These are phyloP conservation scores for Aaosphaeria pasadenensis DNA, from an alignment of 2,329 filamentous ascomycete species.

Conservation along the genomic window DNA sequence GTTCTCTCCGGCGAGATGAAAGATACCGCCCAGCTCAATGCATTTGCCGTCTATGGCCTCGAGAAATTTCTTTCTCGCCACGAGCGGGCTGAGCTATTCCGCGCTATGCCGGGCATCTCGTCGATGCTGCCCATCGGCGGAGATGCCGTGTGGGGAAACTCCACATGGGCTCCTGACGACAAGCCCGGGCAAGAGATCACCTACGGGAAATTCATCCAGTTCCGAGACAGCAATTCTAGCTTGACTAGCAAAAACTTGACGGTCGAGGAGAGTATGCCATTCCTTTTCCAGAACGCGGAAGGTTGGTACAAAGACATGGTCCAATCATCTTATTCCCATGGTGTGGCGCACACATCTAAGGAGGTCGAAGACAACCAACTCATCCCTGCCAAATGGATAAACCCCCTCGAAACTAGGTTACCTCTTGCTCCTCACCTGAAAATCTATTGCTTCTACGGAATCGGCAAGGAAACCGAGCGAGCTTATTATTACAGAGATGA, in stretches of 20 bases:
- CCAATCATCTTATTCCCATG: slow-evolving; percentile 76
- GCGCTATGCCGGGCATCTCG: slow-evolving; percentile 93
- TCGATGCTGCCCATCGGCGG: slow-evolving; percentile 96
- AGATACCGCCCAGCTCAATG: slow-evolving; percentile 92
- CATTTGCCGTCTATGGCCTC: slow-evolving; percentile 93
- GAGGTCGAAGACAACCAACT: slow-evolving; percentile 69
- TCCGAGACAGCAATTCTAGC: slow-evolving; percentile 61
- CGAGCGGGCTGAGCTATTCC: slow-evolving; percentile 89
- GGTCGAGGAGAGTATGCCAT: slow-evolving; percentile 70
- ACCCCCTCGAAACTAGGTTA: slow-evolving; percentile 84
- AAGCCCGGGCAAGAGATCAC: slow-evolving; percentile 66
- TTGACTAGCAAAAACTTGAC: slow-evolving; percentile 67
- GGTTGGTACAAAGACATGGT: slow-evolving; percentile 81
- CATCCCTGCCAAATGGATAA: slow-evolving; percentile 77
- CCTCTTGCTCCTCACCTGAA: slow-evolving; percentile 86
- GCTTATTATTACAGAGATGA: slow-evolving; percentile 87
- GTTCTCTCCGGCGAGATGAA: slow-evolving; percentile 97
- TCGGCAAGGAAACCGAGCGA: slow-evolving; percentile 90
- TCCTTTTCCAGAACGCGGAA: slow-evolving; percentile 75
- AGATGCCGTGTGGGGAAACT: slow-evolving; percentile 90
- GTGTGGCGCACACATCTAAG: slow-evolving; percentile 73
- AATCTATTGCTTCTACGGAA: slow-evolving; percentile 95
- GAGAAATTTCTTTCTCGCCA: slow-evolving; percentile 92
- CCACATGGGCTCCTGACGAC: slow-evolving; percentile 86
- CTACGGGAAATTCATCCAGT: slow-evolving; percentile 82